Base-by-base conservation (phyloP, 129 eudicot species). In the Deinandra increscens region DNA sequence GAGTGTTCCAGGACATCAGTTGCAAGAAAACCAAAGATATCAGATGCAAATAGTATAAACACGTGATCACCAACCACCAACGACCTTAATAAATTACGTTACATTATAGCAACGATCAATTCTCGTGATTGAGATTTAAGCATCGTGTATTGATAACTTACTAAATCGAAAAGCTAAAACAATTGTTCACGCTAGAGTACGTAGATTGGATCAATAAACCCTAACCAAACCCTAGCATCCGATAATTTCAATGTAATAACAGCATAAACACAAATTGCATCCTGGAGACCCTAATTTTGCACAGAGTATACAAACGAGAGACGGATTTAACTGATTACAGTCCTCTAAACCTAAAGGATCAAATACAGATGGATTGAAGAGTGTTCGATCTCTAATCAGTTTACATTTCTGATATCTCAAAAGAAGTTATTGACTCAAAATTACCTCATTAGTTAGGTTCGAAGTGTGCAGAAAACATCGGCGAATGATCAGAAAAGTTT, bases 191-290 rank as follows among this genome's bases (percentile, higher is more conserved):
- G n/a, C n/a, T 9, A 60, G 14, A 36, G 13, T 17, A 60, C 7
- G 14, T 36, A 60, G 41, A 58, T 15, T 9, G 43, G 39, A 60
- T 60, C 66, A 12, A 34, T 60, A 34, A 60, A 60, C 66, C 66
- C 66, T 60, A 60, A 60, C 44, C 44, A 60, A 60, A 42, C 34
- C 44, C 66, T 60, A 34, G 2, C 23, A 33, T 33, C 10, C 22
- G 13, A 60, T 19, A 31, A 59, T 14, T 13, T 59, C 64, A 20
- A 12, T n/a, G 42, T 60, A 34, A 60, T 60, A 15, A n/a, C 44
- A 60, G 13, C 9, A 60, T 33, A 33, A 33, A 33, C 65, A 31
- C 65, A 60, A 60, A 36, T 60, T 36, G 6, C 66, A 34, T 22
- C 14, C 34, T 22, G 34, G 33, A 54, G 10, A 7, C 20, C 33